These are phyloP conservation scores for Hanseniaspora occidentalis DNA, from an alignment of 805 yeast species.

Conservation along the genomic window DNA sequence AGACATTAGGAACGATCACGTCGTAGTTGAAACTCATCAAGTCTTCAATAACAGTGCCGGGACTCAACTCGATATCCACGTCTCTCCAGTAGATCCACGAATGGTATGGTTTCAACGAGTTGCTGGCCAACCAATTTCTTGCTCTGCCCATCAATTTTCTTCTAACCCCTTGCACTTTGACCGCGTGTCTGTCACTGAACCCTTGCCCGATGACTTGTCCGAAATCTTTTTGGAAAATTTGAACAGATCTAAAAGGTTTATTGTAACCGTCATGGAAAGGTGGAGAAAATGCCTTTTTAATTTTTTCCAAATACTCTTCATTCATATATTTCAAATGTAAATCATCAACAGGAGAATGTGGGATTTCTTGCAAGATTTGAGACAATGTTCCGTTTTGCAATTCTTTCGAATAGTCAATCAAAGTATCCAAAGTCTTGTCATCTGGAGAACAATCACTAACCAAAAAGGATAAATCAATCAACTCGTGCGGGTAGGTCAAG, in stretches of 20 bases:
- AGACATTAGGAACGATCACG: constrained; percentile 75
- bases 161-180: constrained; percentile 74
- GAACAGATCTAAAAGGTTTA: constrained; percentile 64
- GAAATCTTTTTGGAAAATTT: constrained; percentile 71
- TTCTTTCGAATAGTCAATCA: constrained; percentile 51
- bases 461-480: constrained; percentile 69
- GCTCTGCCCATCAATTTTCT: constrained; percentile 81
- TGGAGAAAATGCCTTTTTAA: constrained; percentile 46
- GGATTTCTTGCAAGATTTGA: constrained; percentile 23
- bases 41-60: constrained; percentile 61
- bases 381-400: constrained; percentile 61
- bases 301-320: constrained; percentile 42
- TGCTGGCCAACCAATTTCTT: constrained; percentile 68
- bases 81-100: constrained; percentile 92
- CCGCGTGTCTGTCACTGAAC: constrained; percentile 72
- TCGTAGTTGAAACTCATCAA: constrained; percentile 61
- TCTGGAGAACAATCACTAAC: constrained; percentile 66
- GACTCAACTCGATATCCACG: constrained; percentile 73
- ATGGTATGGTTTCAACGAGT: constrained; percentile 68
- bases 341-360: constrained; percentile 4
- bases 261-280: constrained; percentile 53
- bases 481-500: constrained; percentile 67
- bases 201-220: constrained; percentile 82
- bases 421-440: constrained; percentile 53
- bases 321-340: constrained; percentile 64